Conservation (phyloP, 306 rosid genomes). For the Cucurbita moschata region DNA sequence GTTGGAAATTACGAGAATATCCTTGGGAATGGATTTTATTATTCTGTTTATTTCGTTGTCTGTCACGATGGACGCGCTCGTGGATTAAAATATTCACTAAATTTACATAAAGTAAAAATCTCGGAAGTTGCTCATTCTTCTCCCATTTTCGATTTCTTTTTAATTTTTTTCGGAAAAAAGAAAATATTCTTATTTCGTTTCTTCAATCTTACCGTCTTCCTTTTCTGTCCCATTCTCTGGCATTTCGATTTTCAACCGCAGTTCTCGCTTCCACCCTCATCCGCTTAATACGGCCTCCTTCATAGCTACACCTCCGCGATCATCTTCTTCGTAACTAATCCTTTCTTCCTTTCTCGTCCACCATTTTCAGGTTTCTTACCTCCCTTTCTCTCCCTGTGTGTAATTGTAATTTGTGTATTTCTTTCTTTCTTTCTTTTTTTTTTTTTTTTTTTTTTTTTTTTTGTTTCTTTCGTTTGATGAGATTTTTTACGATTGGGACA, state of each 20-base stretch:
- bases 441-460: too few species aligned
- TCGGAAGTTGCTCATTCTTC: neutral
- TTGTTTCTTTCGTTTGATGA: neutral
- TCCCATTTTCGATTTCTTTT: neutral
- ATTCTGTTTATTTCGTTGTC: neutral
- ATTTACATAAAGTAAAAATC: neutral
- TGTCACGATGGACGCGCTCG: neutral
- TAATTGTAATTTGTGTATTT: neutral
- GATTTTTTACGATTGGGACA: neutral
- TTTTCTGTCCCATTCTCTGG: neutral
- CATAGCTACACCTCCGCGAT: neutral
- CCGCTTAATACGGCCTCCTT: neutral
- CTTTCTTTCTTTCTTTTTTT: too few species aligned
- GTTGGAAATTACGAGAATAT: neutral
- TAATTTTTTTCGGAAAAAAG: neutral
- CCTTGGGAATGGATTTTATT: neutral
- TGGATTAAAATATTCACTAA: neutral
- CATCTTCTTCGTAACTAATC: neutral
- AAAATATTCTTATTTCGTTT: neutral
- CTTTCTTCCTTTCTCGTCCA: neutral
- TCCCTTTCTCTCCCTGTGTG: neutral
- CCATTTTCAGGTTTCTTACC: neutral
- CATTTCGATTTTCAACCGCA: constrained; percentile 1
- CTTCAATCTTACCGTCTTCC: constrained; percentile 1
- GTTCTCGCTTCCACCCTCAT: constrained; percentile 2